Base-by-base conservation (phyloP, 345 rosid genomes). In the Citrus maxima region DNA sequence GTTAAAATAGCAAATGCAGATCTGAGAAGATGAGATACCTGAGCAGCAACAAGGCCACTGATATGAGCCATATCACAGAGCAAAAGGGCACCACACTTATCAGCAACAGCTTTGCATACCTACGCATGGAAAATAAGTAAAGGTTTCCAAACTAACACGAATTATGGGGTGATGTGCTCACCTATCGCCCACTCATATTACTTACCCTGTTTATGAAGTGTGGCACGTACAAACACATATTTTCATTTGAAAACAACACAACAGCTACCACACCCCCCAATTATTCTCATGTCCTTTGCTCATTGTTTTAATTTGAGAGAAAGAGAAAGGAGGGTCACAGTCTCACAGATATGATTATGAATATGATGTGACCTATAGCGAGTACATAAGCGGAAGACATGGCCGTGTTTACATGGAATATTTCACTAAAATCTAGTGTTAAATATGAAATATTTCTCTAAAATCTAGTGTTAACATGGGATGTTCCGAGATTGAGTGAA, bases 1-100 rank as follows among this genome's bases (percentile, higher is more conserved):
- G 16, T 46, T 18, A 71, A 30, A 19, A 7, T n/a, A 4, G 30
- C 13, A 38, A 61, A 60, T 16, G 37, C 69, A 27, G 59, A 74
- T 74, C 68, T 61, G 19, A 70, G 3, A 56, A 78, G 72, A 35
- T 51, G 21, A 63, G 4, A 82, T 84, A 96, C 99, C 99, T 97
- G 93, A 80, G 99, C 99, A 84, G 99, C 98, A 76, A 97, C 98
- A 54, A 97, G 99, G 71, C 99, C 99, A 76, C 99, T 97, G 79
- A 94, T 97, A 84, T 97, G 99, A 86, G 99, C 99, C 99, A 97
- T 97, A 66, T 97, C 99, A 74, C 98, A 93, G 18, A 97, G 95
- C 93, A 97, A 84, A 30, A 97, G 93, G 40, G 99, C 98, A 64
- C 98, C 98, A 58, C 93, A 90, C 85, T 94, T 97, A 49, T 97